Conservation (phyloP, 2,329 filamentous ascomycete genomes). For the Acarospora socialis region DNA sequence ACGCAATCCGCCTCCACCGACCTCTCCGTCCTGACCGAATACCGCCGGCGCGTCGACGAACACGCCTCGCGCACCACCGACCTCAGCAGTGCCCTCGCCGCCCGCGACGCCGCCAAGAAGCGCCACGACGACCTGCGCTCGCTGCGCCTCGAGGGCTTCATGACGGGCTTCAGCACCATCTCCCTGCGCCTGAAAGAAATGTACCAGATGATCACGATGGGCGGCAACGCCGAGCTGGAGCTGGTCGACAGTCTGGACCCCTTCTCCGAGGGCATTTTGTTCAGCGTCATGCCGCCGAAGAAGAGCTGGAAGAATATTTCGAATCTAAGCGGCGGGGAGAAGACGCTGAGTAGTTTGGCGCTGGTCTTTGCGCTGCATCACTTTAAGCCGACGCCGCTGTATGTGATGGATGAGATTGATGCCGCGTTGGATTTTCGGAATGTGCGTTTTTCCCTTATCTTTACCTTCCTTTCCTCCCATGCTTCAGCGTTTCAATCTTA, state of each 20-base stretch:
- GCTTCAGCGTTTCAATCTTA: no score
- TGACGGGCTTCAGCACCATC: slow-evolving; percentile 92
- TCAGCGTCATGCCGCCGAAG: slow-evolving; percentile 98
- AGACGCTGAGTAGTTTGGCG: slow-evolving; percentile 84
- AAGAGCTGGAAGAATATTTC: slow-evolving; percentile 99
- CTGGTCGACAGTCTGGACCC: slow-evolving; percentile 92
- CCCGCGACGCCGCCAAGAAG: slow-evolving; percentile 78
- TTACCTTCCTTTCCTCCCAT: neutral
- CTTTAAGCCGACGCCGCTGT: slow-evolving; percentile 92
- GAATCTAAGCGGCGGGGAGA: slow-evolving; percentile 90
- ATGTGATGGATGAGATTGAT: slow-evolving; percentile 99
- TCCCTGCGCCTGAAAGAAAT: slow-evolving; percentile 94
- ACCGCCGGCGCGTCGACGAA: slow-evolving; percentile 72
- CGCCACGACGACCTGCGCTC: slow-evolving; percentile 84
- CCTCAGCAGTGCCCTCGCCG: slow-evolving; percentile 59
- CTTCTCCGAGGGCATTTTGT: slow-evolving; percentile 91
- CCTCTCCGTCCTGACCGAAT: slow-evolving; percentile 75
- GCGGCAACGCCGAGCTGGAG: slow-evolving; percentile 92
- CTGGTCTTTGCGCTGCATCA: slow-evolving; percentile 97
- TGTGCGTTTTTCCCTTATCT: slow-evolving; percentile 43
- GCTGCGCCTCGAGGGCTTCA: slow-evolving; percentile 86
- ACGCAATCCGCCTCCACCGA: slow-evolving; percentile 81
- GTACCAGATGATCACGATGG: slow-evolving; percentile 99
- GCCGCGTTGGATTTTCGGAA: slow-evolving; percentile 96
- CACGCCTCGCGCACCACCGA: slow-evolving; percentile 71